phyloP scores from a whole-genome alignment of 495 filamentous ascomycete genomes.

The Neurospora africana region DNA sequence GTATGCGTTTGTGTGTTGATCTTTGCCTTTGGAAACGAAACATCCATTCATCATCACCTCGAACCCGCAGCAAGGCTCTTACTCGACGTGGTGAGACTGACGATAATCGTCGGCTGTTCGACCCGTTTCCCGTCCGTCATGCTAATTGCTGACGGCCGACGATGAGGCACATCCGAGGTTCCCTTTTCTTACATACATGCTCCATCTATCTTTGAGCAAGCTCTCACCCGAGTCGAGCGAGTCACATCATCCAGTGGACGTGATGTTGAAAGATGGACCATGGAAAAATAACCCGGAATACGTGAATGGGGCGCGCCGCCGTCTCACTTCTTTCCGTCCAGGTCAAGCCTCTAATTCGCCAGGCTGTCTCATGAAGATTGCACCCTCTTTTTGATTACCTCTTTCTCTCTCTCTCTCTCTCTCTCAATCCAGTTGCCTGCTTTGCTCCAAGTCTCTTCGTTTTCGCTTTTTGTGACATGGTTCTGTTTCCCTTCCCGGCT shows the following conservation, averaged over 20 bases:
- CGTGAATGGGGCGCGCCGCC: background rate
- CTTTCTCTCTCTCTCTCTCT: background rate
- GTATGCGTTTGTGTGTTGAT: background rate
- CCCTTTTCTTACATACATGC: background rate
- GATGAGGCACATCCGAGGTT: background rate
- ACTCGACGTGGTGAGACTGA: background rate
- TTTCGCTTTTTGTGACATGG: constrained; percentile 24
- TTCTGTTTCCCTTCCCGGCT: background rate
- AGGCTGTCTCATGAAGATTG: background rate
- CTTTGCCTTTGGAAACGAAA: background rate
- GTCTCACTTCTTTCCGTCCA: background rate
- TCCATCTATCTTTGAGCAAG: background rate
- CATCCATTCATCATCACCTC: background rate
- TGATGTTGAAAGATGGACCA: background rate
- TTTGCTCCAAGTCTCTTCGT: constrained; percentile 32
- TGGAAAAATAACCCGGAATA: background rate
- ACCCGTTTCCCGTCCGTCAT: background rate
- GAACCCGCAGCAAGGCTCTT: background rate
- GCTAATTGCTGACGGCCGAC: background rate
- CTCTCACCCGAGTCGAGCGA: background rate
- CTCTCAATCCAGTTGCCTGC: background rate
- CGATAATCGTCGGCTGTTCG: background rate
- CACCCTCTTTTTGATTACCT: background rate
- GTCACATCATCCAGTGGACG: background rate
- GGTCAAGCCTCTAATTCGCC: background rate